A percentile compares a stretch with the other conserved stretches of the same genome.
These are phyloP conservation scores for Obba rivulosa DNA, from an alignment of 768 basidiomycete species.

Conservation along the genomic window DNA sequence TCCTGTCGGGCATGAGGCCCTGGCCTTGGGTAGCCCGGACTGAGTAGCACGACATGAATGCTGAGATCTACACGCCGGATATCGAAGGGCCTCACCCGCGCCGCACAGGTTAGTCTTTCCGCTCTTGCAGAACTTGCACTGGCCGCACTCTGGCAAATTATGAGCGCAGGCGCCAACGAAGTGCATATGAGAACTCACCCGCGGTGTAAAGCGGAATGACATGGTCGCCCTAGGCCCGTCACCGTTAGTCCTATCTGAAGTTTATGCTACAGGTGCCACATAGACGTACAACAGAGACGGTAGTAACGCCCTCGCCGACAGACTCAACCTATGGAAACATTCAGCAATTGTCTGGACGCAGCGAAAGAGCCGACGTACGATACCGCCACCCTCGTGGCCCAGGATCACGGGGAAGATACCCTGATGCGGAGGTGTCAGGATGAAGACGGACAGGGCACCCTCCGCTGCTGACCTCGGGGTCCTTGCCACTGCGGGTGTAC, in stretches of 20 bases:
- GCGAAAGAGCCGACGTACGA: slow-evolving; percentile 48
- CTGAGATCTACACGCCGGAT: not conserved
- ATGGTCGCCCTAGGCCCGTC: slow-evolving; percentile 69
- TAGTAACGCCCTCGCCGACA: slow-evolving; percentile 94
- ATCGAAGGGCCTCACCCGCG: slow-evolving; percentile 47
- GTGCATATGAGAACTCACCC: slow-evolving; percentile 36
- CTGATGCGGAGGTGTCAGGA: slow-evolving; percentile 30
- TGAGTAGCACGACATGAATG: slow-evolving; percentile 23
- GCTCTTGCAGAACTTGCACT: slow-evolving; percentile 99
- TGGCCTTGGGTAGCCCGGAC: slow-evolving; percentile 92
- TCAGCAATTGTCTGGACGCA: slow-evolving; percentile 4
- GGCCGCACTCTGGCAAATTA: slow-evolving; percentile 58
- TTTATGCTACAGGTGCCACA: too few relatives aligned
- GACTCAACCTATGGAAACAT: slow-evolving; percentile 72
- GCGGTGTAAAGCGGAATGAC: slow-evolving; percentile 97
- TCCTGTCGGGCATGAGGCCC: slow-evolving; percentile 91
- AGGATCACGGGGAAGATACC: slow-evolving; percentile 90
- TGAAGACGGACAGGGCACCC: slow-evolving; percentile 6
- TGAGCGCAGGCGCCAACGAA: not conserved
- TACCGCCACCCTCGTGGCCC: slow-evolving; percentile 91
- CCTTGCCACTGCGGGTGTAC: slow-evolving; percentile 93
- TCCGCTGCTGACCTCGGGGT: slow-evolving; percentile 67
- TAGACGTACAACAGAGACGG: slow-evolving; percentile 47
- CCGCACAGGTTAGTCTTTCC: slow-evolving; percentile 99
- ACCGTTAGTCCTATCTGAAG: not conserved